phyloP scores from a whole-genome alignment of 495 filamentous ascomycete genomes.

The Penicillium desertorum region DNA sequence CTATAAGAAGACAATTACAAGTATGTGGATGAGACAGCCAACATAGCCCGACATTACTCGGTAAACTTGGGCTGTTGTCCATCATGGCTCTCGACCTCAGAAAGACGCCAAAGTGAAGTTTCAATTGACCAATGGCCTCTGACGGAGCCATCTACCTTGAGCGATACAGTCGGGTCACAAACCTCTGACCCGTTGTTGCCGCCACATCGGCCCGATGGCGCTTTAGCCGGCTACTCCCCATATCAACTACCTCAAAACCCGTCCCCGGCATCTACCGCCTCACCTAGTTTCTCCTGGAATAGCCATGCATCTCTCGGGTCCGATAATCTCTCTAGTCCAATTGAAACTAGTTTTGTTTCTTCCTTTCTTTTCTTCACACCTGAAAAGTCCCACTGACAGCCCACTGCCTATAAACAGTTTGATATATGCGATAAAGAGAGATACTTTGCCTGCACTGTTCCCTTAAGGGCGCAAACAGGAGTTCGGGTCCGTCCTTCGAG shows the following conservation, averaged over 20 bases:
- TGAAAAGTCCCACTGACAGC: too few relatives aligned
- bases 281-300: constrained; percentile 16
- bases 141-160: constrained; percentile 7
- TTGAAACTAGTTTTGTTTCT: neutral
- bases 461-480: constrained; percentile 27
- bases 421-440: constrained; percentile 28
- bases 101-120: constrained; percentile 8
- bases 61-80: constrained; percentile 11
- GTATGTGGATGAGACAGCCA: constrained; percentile 26
- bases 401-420: constrained; percentile 13
- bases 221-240: constrained; percentile 9
- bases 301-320: constrained; percentile 17
- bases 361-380: too few relatives aligned
- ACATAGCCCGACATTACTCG: constrained; percentile 20
- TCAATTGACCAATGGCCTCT: constrained; percentile 4
- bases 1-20: constrained; percentile 16
- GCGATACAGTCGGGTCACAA: constrained; percentile 10
- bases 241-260: constrained; percentile 13
- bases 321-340: neutral
- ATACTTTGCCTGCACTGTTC: constrained; percentile 36
- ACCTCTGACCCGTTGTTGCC: constrained; percentile 12
- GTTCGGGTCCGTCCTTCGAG: too few relatives aligned
- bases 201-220: constrained; percentile 6
- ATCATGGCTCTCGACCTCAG: neutral
- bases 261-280: constrained; percentile 15